Percentiles rank a stretch among this genome's conserved stretches.
These are phyloP conservation scores for Brassica carinata DNA, from an alignment of 345 rosid genomes.

Conservation along the genomic window DNA sequence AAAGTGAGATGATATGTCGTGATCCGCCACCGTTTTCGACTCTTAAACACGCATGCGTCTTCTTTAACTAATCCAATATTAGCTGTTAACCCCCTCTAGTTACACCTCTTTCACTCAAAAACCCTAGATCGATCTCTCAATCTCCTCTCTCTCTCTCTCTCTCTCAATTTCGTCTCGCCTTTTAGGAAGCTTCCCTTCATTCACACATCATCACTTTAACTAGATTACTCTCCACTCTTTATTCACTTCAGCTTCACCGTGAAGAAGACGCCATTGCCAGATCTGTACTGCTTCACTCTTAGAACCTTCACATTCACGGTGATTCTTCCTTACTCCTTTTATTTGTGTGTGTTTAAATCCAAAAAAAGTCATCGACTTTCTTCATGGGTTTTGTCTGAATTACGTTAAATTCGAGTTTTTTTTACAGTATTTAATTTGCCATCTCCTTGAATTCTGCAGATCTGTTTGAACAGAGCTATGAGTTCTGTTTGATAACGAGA, in stretches of 20 bases:
- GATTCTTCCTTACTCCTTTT: neutral
- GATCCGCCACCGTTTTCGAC: slow-evolving; percentile 46
- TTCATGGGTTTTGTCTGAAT: slow-evolving; percentile 21
- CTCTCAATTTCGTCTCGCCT: slow-evolving; percentile 15
- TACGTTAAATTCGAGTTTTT: slow-evolving; percentile 7
- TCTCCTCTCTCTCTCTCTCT: slow-evolving; percentile 16
- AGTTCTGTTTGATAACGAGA: slow-evolving; percentile 16
- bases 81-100: slow-evolving; percentile 23
- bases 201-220: slow-evolving; percentile 31
- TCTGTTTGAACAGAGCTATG: slow-evolving; percentile 32
- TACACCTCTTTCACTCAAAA: slow-evolving; percentile 36
- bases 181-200: slow-evolving; percentile 35
- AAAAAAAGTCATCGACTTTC: slow-evolving; percentile 1
- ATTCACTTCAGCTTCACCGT: slow-evolving; percentile 31
- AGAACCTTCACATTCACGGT: slow-evolving; percentile 31
- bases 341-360: neutral
- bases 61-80: slow-evolving; percentile 43
- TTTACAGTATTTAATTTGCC: slow-evolving; percentile 4
- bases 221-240: slow-evolving; percentile 17
- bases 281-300: slow-evolving; percentile 34
- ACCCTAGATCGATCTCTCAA: slow-evolving; percentile 48
- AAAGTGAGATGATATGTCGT: slow-evolving; percentile 3
- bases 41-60: slow-evolving; percentile 40
- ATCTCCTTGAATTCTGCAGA: slow-evolving; percentile 35
- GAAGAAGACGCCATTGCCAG: slow-evolving; percentile 39